Evolutionary conservation across 257 asterid species (phyloP), one percentile per base, ranked within the genome.

Genomic region (Vinca minor): DNA sequence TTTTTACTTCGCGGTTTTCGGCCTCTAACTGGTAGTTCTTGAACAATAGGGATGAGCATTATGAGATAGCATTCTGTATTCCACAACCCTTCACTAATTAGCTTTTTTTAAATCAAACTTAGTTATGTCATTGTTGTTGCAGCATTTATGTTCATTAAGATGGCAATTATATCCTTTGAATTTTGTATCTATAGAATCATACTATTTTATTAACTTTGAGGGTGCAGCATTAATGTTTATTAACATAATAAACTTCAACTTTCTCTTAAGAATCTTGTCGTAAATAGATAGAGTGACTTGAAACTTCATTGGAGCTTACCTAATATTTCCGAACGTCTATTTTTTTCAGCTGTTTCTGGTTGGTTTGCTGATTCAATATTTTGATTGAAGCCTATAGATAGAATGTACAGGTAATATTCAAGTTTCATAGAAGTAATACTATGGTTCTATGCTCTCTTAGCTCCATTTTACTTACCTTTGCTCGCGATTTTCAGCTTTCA

Each of bases 401-500:
- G 63, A 69, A 77, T 74, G 84, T 55, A 39, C 52, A 59, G 26
- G 82, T 84, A 76, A 73, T 83, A 57, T 26, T 62, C 26, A 23
- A 48, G 61, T 46, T 20, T 26, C 39, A n/a, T 44, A 29, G 55
- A 4, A 54, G 18, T n/a, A n/a, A 31, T 50, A n/a, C 39, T 62
- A 17, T 56, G 25, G 29, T 34, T 34, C n/a, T 31, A 31, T 21
- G 41, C 50, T 58, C 18, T 14, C 15, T 61, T 31, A 21, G 41
- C 52, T 17, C 26, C 41, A 31, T 60, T 66, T 38, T 56, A 54
- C 64, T 57, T 66, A 69, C 56, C 55, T 25, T n/a, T 66, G 54
- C 32, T 62, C 47, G 4, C 70, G 47, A 63, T 59, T 63, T 48
- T 70, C 71, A 49, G 74, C 52, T 47, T 59, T 64, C 71, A 36